Conservation (phyloP, 2,329 filamentous ascomycete genomes). For the Colletotrichum kahawae region DNA sequence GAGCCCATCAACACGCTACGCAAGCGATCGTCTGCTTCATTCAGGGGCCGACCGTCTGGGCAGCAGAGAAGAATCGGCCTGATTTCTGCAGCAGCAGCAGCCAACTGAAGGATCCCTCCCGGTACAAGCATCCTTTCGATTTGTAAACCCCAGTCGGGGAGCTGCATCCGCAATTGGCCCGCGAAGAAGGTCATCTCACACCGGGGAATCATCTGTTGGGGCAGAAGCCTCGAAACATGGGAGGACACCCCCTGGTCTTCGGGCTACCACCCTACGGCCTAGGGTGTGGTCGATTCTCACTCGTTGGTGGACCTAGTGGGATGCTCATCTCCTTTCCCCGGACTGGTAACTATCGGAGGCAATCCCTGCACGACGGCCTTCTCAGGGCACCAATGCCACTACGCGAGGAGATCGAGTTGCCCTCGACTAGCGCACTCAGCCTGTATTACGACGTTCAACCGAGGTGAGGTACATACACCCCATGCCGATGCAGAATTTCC, state of each 20-base stretch:
- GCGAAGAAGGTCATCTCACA: background rate
- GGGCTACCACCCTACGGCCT: background rate
- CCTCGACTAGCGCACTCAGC: background rate
- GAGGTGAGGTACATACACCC: background rate
- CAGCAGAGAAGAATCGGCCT: background rate
- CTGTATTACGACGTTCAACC: conserved; percentile 4
- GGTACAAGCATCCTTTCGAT: background rate
- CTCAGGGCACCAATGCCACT: background rate
- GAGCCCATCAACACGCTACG: background rate
- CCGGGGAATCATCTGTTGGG: background rate
- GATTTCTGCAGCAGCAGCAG: background rate
- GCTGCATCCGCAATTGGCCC: background rate
- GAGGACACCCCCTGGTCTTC: background rate
- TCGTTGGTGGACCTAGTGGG: background rate
- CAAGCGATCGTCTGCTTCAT: background rate
- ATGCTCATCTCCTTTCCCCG: background rate
- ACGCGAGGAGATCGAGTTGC: background rate
- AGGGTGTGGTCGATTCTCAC: background rate
- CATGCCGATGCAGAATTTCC: background rate
- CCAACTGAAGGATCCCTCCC: background rate
- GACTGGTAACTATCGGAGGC: background rate
- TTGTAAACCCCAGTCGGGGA: background rate
- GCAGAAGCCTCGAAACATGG: background rate
- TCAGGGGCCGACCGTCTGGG: background rate
- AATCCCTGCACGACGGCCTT: background rate